A percentile compares a stretch with the other conserved stretches of the same genome.
These are phyloP conservation scores for Phytophthora meadii DNA, from an alignment of 352 stramenopile genomes.

Conservation along the genomic window DNA sequence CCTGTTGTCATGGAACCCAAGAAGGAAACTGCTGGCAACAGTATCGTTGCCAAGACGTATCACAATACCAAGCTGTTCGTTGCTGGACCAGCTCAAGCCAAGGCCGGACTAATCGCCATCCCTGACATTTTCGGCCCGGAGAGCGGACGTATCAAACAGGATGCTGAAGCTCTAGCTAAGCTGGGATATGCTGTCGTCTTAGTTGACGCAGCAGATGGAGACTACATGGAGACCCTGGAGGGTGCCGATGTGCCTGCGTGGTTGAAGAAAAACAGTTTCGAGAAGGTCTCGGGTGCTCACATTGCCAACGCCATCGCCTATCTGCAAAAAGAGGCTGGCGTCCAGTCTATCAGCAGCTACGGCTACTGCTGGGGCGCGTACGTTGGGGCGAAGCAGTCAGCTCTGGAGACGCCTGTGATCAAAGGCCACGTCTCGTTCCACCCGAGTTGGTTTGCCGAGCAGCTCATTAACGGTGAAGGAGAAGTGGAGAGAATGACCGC, in stretches of 20 bases:
- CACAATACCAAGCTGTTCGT: conserved; percentile 32
- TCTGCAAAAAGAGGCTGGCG: conserved; percentile 31
- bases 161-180: conserved; percentile 39
- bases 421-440: conserved; percentile 50
- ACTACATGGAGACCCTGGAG: conserved; percentile 25
- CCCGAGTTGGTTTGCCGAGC: conserved; percentile 41
- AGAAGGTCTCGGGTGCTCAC: conserved; percentile 19
- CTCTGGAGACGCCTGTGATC: conserved; percentile 16
- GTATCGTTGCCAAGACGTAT: conserved; percentile 23
- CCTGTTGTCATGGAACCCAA: conserved; percentile 21
- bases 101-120: conserved; percentile 40
- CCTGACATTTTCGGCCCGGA: conserved; percentile 42
- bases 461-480: conserved; percentile 31
- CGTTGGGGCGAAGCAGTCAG: conserved; percentile 29
- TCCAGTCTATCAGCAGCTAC: conserved; percentile 35
- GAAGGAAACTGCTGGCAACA: conserved; percentile 10
- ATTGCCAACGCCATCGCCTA: conserved; percentile 24
- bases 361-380: conserved; percentile 52
- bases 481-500: conserved; percentile 37
- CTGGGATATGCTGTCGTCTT: conserved; percentile 43
- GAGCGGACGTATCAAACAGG: conserved; percentile 46
- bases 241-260: conserved; percentile 11
- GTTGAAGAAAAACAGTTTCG: conserved; percentile 32
- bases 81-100: conserved; percentile 25
- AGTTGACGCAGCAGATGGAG: conserved; percentile 36